Conservation (phyloP, 2,329 filamentous ascomycete genomes). For the Aureobasidium pullulans region DNA sequence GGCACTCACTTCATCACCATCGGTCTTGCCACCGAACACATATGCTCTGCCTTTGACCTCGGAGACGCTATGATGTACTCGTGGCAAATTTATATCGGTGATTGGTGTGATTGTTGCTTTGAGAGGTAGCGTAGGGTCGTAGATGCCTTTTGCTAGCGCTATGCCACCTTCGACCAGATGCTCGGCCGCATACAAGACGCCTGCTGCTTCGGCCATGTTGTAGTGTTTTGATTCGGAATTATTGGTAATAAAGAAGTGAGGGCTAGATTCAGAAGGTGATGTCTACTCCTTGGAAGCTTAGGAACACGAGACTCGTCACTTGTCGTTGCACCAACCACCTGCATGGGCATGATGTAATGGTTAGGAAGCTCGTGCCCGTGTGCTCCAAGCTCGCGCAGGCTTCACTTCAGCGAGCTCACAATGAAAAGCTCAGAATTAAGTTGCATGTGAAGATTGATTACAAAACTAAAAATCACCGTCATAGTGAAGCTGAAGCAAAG, state of each 20-base stretch:
- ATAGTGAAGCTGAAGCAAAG: too few species aligned
- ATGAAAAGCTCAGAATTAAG: too few species aligned
- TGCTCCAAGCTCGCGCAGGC: not conserved
- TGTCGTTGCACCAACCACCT: not conserved
- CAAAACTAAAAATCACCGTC: too few species aligned
- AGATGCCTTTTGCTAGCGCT: constrained; percentile 41
- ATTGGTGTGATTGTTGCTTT: constrained; percentile 45
- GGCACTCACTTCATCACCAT: not conserved
- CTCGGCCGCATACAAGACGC: constrained; percentile 31
- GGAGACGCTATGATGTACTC: constrained; percentile 46
- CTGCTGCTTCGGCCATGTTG: constrained; percentile 29
- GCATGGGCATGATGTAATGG: not conserved
- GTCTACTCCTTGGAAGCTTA: not conserved
- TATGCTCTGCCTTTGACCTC: constrained; percentile 48
- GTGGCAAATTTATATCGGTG: constrained; percentile 36
- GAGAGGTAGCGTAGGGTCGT: constrained; percentile 44
- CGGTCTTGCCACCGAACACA: constrained; percentile 43
- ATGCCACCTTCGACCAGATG: constrained; percentile 32
- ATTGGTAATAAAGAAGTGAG: too few species aligned
- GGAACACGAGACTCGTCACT: not conserved
- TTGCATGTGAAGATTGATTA: too few species aligned
- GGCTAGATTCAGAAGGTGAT: not conserved
- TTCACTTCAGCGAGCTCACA: not conserved
- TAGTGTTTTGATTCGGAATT: not conserved
- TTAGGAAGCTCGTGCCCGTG: not conserved